Evolutionary conservation across 2,329 filamentous ascomycete species (phyloP).

Genomic region (Aspergillus sp.): DNA sequence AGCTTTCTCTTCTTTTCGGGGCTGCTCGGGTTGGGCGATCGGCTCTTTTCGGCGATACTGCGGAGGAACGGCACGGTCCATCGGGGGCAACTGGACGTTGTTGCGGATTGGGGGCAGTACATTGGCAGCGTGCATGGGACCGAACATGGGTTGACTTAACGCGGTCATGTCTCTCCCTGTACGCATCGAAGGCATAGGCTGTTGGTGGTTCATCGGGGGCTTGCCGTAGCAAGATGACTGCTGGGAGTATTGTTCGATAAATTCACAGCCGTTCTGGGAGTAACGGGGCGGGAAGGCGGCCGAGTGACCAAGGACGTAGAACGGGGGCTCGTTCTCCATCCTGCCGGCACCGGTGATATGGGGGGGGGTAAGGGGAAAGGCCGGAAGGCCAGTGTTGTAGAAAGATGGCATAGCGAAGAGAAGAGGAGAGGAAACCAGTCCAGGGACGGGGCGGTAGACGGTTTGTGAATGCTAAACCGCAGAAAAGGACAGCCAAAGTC

Average conservation of each 20-base stretch:
- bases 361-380: constrained; percentile 45
- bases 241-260: constrained; percentile 48
- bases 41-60: constrained; percentile 44
- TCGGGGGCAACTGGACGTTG: constrained; percentile 40
- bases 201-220: constrained; percentile 34
- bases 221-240: constrained; percentile 43
- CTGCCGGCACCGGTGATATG: constrained; percentile 38
- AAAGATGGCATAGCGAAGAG: constrained; percentile 43
- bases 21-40: constrained; percentile 35
- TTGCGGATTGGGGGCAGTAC: constrained; percentile 43
- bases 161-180: constrained; percentile 34
- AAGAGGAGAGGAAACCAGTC: constrained; percentile 26
- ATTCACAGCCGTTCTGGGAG: constrained; percentile 45
- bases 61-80: constrained; percentile 42
- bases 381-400: constrained; percentile 40
- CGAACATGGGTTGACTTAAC: constrained; percentile 37
- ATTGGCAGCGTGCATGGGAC: constrained; percentile 32
- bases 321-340: constrained; percentile 39
- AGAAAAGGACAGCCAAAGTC: constrained; percentile 15
- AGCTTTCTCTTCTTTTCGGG: constrained; percentile 63
- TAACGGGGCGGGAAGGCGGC: constrained; percentile 42
- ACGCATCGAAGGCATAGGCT: constrained; percentile 30
- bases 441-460: constrained; percentile 40
- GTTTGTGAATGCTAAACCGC: constrained; percentile 18
- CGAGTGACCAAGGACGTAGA: constrained; percentile 39